Base-by-base conservation (phyloP, 371 early-diverging fungal species). In the Choanephora cucurbitarum region DNA sequence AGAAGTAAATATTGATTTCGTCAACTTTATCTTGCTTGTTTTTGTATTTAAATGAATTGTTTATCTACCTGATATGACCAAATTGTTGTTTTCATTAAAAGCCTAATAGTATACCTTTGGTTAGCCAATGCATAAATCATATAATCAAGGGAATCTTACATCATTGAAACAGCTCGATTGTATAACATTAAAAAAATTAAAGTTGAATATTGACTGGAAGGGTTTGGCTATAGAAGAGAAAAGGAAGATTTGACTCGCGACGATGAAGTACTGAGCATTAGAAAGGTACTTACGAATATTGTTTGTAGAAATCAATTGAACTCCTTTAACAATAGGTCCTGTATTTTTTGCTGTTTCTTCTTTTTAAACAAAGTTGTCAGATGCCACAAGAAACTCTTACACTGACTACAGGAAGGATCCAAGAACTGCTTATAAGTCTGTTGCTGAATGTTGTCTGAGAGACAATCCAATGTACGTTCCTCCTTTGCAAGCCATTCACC, bases 131-230 rank as follows among this genome's bases (percentile, higher is more conserved):
- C 4, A 15, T 24, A 17, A 14, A 0, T 18, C 17, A 45, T 10
- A 21, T 52, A 5, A 23, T 32, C 2, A 21, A 8, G 5, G 15
- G 15, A 37, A 24, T 14, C 66, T 62, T 68, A 84, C 90, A 54
- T 60, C 56, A 31, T 81, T 69, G 24, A 84, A 72, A 58, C 87
- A 87, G n/a, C 62, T 66, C 1, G 86, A 80, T 55, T 91, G 91
- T 28, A 89, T 73, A 1, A 72, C 61, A 52, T 91, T 91, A 58
- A 91, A 89, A 28, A 58, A 11, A 0, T 58, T 61, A 61, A 82
- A 88, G 8, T 65, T 52, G 52, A 80, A 80, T n/a, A 80, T 46
- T 7, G 44, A 46, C 33, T 55, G 41, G 49, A 57, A 80, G 1
- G 73, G 72, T 21, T 42, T 46, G 18, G 72, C 79, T 78, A 57